A percentile compares a stretch with the other conserved stretches of the same genome.
Evolutionary conservation across 2,329 filamentous ascomycete genomes (phyloP).

Genomic region (Monosporascus sp.): DNA sequence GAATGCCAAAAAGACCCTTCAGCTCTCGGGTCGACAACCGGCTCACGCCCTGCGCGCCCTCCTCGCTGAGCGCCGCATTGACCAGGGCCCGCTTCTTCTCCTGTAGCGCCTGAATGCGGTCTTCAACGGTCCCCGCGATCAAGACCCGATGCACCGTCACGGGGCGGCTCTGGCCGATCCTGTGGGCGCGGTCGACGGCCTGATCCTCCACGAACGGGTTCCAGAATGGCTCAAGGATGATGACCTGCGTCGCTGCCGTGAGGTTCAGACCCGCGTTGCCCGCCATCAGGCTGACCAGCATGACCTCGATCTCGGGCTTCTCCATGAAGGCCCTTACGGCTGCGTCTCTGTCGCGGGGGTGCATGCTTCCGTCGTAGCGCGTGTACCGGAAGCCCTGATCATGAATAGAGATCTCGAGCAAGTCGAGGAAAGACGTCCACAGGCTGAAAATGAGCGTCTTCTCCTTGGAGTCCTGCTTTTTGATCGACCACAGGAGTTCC

Average conservation of each 20-base stretch:
- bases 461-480: slow-evolving; percentile 16
- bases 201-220: slow-evolving; percentile 74
- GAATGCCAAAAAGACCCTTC: slow-evolving; percentile 12
- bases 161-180: slow-evolving; percentile 61
- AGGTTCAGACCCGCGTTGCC: slow-evolving; percentile 72
- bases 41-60: slow-evolving; percentile 9
- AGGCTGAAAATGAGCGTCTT: slow-evolving; percentile 28
- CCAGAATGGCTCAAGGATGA: slow-evolving; percentile 74
- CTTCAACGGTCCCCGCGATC: slow-evolving; percentile 64
- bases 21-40: slow-evolving; percentile 10
- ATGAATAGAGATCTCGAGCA: slow-evolving; percentile 26
- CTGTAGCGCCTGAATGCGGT: slow-evolving; percentile 64
- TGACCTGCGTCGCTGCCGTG: slow-evolving; percentile 63
- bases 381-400: slow-evolving; percentile 19
- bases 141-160: slow-evolving; percentile 65
- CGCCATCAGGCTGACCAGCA: slow-evolving; percentile 69
- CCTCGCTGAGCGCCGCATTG: slow-evolving; percentile 16
- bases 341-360: slow-evolving; percentile 11
- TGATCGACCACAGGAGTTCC: slow-evolving; percentile 20
- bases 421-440: slow-evolving; percentile 29
- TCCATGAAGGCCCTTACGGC: slow-evolving; percentile 23
- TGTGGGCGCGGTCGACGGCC: slow-evolving; percentile 70
- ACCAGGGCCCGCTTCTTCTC: slow-evolving; percentile 64
- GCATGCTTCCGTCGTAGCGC: slow-evolving; percentile 28
- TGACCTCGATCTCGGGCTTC: slow-evolving; percentile 34